These are phyloP conservation scores for Tephrocybe rancida DNA, from an alignment of 768 basidiomycete species.

Conservation along the genomic window DNA sequence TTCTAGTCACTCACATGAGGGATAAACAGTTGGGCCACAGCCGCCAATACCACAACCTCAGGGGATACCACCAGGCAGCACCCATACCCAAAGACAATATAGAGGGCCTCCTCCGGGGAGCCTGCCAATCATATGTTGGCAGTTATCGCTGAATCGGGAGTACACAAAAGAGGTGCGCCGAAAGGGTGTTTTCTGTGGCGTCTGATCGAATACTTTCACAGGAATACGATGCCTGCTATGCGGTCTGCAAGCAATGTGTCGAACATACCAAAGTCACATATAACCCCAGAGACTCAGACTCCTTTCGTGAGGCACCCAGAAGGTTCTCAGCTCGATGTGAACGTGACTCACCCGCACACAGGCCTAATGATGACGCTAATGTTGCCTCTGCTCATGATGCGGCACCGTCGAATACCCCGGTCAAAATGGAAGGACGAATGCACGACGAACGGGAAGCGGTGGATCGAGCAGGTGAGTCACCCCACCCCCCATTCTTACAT, in stretches of 20 bases:
- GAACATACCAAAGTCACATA: conserved; percentile 56
- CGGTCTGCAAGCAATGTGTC: conserved; percentile 61
- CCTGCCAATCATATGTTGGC: conserved; percentile 73
- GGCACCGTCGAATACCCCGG: conserved; percentile 77
- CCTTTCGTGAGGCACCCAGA: conserved; percentile 60
- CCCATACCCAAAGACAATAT: conserved; percentile 8
- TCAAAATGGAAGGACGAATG: conserved; percentile 71
- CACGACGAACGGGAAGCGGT: conserved; percentile 69
- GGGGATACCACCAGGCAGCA: no score
- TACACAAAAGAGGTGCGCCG: conserved; percentile 61
- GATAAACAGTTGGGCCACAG: no score
- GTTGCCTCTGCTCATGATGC: conserved; percentile 84
- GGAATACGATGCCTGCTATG: conserved; percentile 75
- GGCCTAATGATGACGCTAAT: conserved; percentile 74
- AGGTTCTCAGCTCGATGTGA: not conserved
- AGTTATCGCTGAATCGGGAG: conserved; percentile 77
- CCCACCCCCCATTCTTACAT: not conserved
- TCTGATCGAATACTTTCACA: conserved; percentile 28
- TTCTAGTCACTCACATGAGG: no score
- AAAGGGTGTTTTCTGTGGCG: conserved; percentile 9
- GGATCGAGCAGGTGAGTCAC: conserved; percentile 72
- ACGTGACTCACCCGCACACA: conserved; percentile 24
- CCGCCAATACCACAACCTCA: no score
- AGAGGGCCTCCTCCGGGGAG: conserved; percentile 12
- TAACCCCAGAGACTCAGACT: conserved; percentile 60